These are phyloP conservation scores for Hanseniaspora lachancei DNA, from an alignment of 805 yeast genomes.

Conservation along the genomic window DNA sequence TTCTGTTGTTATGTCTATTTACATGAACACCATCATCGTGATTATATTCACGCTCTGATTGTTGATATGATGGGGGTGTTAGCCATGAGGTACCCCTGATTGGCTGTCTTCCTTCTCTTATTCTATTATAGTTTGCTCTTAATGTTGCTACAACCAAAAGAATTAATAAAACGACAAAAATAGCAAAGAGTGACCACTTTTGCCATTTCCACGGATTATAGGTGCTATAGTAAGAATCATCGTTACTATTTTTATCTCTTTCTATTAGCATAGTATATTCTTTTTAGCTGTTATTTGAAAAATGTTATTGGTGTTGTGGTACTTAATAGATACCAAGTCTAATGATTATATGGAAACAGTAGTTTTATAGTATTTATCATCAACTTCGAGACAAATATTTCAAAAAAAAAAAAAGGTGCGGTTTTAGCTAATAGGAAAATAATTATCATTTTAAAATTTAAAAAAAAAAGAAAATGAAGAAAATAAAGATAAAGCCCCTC, in stretches of 20 bases:
- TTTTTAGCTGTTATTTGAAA: no score
- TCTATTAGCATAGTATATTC: background rate
- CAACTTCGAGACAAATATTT: no score
- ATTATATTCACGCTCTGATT: conserved; percentile 47
- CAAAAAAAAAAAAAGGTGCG: no score
- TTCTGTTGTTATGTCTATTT: conserved; percentile 15
- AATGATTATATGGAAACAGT: no score
- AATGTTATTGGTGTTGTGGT: background rate
- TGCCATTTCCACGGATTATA: conserved; percentile 28
- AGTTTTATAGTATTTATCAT: no score
- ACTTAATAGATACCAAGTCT: no score
- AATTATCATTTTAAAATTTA: background rate
- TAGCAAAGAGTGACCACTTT: conserved; percentile 54
- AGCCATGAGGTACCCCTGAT: conserved; percentile 57
- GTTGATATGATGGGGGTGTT: conserved; percentile 53
- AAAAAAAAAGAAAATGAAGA: background rate
- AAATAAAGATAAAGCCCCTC: no score
- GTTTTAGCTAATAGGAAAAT: background rate
- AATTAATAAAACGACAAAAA: conserved; percentile 39
- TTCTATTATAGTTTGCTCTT: conserved; percentile 42
- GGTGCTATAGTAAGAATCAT: background rate
- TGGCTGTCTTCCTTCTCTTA: conserved; percentile 34
- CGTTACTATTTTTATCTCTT: background rate
- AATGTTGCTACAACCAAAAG: conserved; percentile 39
- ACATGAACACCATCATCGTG: conserved; percentile 19